A percentile compares a stretch with the other conserved stretches of the same genome.
Conservation (phyloP, 495 filamentous ascomycete species). For the Monascus purpureus region DNA sequence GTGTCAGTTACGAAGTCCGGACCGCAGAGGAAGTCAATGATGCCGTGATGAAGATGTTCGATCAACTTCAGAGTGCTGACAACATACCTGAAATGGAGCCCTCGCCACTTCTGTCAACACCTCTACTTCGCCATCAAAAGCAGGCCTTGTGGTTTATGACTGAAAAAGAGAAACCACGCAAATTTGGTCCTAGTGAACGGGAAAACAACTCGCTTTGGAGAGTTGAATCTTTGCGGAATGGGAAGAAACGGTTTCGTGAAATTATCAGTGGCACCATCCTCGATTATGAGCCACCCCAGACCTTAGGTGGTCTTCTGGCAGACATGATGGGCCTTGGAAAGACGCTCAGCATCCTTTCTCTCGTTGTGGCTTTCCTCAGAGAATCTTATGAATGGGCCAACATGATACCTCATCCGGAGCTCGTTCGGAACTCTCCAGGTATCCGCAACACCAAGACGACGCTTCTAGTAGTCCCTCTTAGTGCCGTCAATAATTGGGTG, state of each 20-base stretch:
- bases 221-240: constrained; percentile 32
- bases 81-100: constrained; percentile 66
- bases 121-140: constrained; percentile 74
- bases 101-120: constrained; percentile 44
- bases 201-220: constrained; percentile 66
- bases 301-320: constrained; percentile 77
- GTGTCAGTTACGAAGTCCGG: constrained; percentile 37
- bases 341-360: constrained; percentile 74
- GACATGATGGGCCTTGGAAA: constrained; percentile 99
- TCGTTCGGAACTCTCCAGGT: constrained; percentile 28
- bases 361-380: constrained; percentile 48
- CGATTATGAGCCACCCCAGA: constrained; percentile 49
- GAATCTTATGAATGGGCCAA: constrained; percentile 43
- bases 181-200: constrained; percentile 38
- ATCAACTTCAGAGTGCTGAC: constrained; percentile 58
- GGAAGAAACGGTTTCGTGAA: constrained; percentile 52
- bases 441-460: constrained; percentile 62
- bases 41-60: constrained; percentile 79
- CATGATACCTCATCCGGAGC: constrained; percentile 10
- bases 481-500: constrained; percentile 84
- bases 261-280: constrained; percentile 65
- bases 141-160: constrained; percentile 85
- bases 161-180: constrained; percentile 54
- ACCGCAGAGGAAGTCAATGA: constrained; percentile 72
- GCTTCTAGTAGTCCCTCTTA: constrained; percentile 79